These are phyloP conservation scores for Acanthamoeba culbertsoni DNA, from an alignment of 208 protist genomes.

Conservation along the genomic window DNA sequence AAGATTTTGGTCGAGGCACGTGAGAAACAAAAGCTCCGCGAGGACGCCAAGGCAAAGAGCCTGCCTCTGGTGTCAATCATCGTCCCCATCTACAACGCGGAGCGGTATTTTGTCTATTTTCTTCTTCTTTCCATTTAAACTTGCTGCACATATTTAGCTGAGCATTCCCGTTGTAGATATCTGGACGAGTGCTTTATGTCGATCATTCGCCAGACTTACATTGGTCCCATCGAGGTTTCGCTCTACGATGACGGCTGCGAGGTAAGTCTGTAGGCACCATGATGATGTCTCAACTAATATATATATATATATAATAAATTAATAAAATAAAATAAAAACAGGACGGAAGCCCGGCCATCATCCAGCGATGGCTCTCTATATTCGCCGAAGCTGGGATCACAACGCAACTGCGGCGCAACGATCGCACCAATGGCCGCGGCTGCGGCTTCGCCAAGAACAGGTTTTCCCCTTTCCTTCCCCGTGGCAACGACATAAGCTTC, in stretches of 20 bases:
- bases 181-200: constrained; percentile 41
- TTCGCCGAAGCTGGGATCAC: background rate
- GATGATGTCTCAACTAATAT: no score
- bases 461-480: no score
- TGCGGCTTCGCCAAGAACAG: constrained; percentile 46
- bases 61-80: constrained; percentile 42
- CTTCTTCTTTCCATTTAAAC: background rate
- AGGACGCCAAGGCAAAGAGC: background rate
- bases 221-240: constrained; percentile 38
- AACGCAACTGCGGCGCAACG: background rate
- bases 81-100: constrained; percentile 52
- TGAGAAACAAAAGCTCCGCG: background rate
- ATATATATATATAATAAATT: background rate
- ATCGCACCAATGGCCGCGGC: background rate
- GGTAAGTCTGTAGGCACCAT: background rate
- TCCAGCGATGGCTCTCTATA: constrained; percentile 1
- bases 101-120: background rate
- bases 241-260: constrained; percentile 57
- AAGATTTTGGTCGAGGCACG: background rate
- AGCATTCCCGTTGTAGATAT: background rate
- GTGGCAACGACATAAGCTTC: background rate
- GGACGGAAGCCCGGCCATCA: constrained; percentile 32
- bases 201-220: constrained; percentile 17
- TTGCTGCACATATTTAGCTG: background rate
- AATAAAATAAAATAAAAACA: background rate